A percentile compares a stretch with the other conserved stretches of the same genome.
phyloP scores from a whole-genome alignment of 371 early-diverging fungal genomes.

The Mucor lusitanicus region DNA sequence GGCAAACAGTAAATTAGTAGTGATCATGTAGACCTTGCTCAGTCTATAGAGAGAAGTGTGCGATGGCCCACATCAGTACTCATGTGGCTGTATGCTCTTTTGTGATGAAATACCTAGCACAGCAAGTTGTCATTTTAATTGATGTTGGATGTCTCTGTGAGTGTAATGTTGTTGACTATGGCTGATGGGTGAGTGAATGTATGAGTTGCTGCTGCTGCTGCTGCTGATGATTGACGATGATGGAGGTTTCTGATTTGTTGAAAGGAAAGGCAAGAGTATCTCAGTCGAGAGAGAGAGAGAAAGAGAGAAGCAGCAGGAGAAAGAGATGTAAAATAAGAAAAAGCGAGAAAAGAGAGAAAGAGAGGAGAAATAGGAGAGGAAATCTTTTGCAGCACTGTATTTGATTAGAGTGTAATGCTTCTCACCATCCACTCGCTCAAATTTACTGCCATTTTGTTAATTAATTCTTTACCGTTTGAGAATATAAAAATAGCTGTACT shows the following conservation, averaged over 20 bases:
- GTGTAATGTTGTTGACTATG: neutral
- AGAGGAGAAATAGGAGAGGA: constrained; percentile 2
- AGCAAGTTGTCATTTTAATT: constrained; percentile 32
- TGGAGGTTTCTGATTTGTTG: neutral
- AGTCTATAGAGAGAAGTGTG: constrained; percentile 27
- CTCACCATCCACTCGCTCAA: neutral
- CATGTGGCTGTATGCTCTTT: neutral
- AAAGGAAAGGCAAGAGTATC: neutral
- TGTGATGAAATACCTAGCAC: constrained; percentile 27
- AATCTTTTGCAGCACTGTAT: neutral
- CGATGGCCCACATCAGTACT: neutral
- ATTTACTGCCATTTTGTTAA: neutral
- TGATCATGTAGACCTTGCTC: constrained; percentile 48
- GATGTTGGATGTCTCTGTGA: neutral
- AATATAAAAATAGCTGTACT: constrained; percentile 1
- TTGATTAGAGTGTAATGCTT: neutral
- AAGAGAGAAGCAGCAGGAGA: constrained; percentile 4
- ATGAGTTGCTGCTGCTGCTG: neutral
- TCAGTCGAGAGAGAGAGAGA: neutral
- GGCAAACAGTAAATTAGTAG: constrained; percentile 45
- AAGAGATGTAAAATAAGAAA: neutral
- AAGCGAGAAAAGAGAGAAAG: constrained; percentile 2
- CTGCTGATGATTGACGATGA: too few species aligned
- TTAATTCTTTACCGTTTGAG: neutral
- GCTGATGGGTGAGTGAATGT: neutral